phyloP scores from a whole-genome alignment of 768 basidiomycete species.

The Boletus pseudopeckii region DNA sequence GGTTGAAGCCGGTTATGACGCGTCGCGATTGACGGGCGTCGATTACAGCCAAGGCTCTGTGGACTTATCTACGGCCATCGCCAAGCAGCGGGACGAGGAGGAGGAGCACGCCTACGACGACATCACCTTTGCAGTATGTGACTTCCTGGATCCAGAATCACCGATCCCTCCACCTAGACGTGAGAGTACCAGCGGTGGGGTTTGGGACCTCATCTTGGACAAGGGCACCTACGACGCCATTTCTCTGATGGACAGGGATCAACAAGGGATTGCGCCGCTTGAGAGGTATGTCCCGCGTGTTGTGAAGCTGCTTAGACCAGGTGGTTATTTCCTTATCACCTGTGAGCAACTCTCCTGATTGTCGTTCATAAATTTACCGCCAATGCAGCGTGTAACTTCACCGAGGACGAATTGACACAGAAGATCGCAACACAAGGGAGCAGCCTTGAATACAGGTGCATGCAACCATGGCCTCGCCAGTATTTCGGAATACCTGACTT shows the following conservation, averaged over 20 bases:
- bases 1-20: conserved; percentile 59
- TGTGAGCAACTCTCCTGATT: conserved; percentile 45
- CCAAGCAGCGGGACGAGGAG: conserved; percentile 35
- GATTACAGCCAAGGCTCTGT: conserved; percentile 79
- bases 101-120: background rate
- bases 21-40: conserved; percentile 54
- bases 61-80: conserved; percentile 57
- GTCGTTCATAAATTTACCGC: background rate
- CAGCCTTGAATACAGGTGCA: conserved; percentile 64
- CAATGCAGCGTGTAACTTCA: conserved; percentile 74
- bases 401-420: conserved; percentile 64
- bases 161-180: conserved; percentile 21
- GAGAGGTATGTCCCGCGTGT: conserved; percentile 60
- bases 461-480: background rate
- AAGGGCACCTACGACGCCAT: conserved; percentile 92
- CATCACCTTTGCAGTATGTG: conserved; percentile 55
- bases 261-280: conserved; percentile 48
- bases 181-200: conserved; percentile 3
- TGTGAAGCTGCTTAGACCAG: conserved; percentile 54
- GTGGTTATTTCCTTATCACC: conserved; percentile 74
- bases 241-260: conserved; percentile 62
- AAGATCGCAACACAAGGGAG: conserved; percentile 48
- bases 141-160: conserved; percentile 62
- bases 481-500: background rate
- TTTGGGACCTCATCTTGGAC: conserved; percentile 77